phyloP scores from a whole-genome alignment of 352 stramenopile genomes.

The Phytophthora sp. region DNA sequence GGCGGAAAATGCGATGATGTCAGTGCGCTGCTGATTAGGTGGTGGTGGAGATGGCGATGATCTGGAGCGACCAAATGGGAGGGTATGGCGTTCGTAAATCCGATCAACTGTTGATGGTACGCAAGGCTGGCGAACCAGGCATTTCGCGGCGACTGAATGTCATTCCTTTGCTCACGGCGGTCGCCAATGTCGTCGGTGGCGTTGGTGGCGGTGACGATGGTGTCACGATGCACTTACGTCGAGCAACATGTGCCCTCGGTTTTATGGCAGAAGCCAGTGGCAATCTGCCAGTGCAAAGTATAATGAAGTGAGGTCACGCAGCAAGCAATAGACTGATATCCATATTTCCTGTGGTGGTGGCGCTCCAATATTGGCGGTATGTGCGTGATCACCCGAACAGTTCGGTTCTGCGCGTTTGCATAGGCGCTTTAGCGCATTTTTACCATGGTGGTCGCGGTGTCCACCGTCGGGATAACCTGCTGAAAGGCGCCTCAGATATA shows the following conservation, averaged over 20 bases:
- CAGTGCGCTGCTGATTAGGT: slow-evolving; percentile 7
- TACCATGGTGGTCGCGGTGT: not conserved
- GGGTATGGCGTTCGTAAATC: no score
- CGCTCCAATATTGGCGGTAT: not conserved
- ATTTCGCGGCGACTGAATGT: no score
- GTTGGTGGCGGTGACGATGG: not conserved
- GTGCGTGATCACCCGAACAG: slow-evolving; percentile 17
- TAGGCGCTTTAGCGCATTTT: not conserved
- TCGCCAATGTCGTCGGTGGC: not conserved
- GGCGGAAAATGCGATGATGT: slow-evolving; percentile 37
- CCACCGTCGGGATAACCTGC: not conserved
- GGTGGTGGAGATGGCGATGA: not conserved
- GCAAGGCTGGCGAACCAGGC: no score
- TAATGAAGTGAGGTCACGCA: no score
- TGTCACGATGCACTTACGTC: slow-evolving; percentile 3
- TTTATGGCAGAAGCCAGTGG: no score
- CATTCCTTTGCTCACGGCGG: not conserved
- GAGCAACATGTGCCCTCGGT: not conserved
- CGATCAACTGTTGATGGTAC: no score
- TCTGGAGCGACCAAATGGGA: not conserved
- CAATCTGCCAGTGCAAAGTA: no score
- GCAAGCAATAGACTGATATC: no score
- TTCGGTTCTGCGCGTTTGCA: slow-evolving; percentile 25
- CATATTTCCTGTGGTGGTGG: no score
- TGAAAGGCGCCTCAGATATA: no score